phyloP scores from a whole-genome alignment of 1,284 basidiomycete genomes.

The Marasmius sp. region DNA sequence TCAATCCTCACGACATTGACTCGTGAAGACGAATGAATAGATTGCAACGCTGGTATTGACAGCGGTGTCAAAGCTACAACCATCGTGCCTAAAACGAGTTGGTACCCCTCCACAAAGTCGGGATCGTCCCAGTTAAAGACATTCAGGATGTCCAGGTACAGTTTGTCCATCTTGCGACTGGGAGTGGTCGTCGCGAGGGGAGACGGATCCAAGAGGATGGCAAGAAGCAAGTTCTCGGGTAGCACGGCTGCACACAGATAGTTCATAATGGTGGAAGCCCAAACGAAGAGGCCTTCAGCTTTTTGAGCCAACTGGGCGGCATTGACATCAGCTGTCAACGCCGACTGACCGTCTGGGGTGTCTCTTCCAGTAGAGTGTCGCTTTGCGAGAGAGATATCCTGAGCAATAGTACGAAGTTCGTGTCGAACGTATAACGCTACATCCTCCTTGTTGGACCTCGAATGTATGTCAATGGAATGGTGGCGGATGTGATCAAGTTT shows the following conservation, averaged over 20 bases:
- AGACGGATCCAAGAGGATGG: neutral
- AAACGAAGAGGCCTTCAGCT: constrained; percentile 23
- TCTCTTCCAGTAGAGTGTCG: neutral
- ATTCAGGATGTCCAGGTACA: constrained; percentile 22
- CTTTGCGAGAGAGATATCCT: constrained; percentile 5
- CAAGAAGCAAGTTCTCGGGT: constrained; percentile 16
- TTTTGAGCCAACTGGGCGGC: neutral
- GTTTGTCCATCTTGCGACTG: constrained; percentile 18
- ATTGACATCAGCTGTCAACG: neutral
- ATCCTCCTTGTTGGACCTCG: constrained; percentile 12
- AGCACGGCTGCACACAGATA: constrained; percentile 11
- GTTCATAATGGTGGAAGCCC: constrained; percentile 20
- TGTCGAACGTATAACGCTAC: constrained; percentile 11
- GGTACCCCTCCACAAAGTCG: constrained; percentile 20
- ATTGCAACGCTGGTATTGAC: constrained; percentile 16
- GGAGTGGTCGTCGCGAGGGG: neutral
- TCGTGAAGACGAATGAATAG: constrained; percentile 9
- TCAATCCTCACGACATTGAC: constrained; percentile 4
- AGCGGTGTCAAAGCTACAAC: constrained; percentile 18
- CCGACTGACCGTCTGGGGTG: constrained; percentile 5
- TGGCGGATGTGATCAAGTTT: neutral
- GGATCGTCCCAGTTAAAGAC: constrained; percentile 20
- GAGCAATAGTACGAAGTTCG: constrained; percentile 2
- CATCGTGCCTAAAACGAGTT: constrained; percentile 19
- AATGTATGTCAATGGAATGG: constrained; percentile 9